Evolutionary conservation across 2,329 filamentous ascomycete species (phyloP).

Genomic region (Neonectria coccinea): DNA sequence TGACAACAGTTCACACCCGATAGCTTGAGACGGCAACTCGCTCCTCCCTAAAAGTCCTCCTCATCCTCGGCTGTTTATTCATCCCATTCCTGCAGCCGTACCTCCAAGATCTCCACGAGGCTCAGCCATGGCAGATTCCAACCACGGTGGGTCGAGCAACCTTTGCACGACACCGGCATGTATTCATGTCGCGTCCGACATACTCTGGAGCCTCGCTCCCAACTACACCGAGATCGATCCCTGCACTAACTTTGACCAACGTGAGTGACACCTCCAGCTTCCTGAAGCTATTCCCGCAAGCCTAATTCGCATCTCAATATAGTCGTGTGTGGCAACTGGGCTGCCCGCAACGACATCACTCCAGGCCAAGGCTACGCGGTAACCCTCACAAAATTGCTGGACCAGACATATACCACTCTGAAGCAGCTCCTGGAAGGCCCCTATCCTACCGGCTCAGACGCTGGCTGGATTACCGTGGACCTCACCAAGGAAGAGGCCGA

Average conservation of each 20-base stretch:
- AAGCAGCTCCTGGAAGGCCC: conserved; percentile 51
- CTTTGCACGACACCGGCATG: conserved; percentile 45
- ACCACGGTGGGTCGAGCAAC: background rate
- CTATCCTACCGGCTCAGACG: conserved; percentile 66
- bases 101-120: background rate
- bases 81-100: background rate
- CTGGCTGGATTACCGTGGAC: conserved; percentile 28
- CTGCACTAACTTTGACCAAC: conserved; percentile 75
- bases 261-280: conserved; percentile 50
- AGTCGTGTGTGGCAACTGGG: conserved; percentile 68
- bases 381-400: background rate
- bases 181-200: conserved; percentile 48
- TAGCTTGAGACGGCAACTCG: background rate
- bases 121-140: background rate
- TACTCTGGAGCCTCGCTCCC: conserved; percentile 45
- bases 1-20: too few species aligned
- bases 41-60: background rate
- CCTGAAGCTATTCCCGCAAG: conserved; percentile 51
- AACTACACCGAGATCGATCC: conserved; percentile 73
- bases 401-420: conserved; percentile 35
- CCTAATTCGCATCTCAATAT: background rate
- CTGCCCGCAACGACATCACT: conserved; percentile 71
- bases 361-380: conserved; percentile 62
- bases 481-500: conserved; percentile 50
- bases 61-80: background rate